Evolutionary conservation across 495 filamentous ascomycete species (phyloP).

Genomic region (Immersiella caudata): DNA sequence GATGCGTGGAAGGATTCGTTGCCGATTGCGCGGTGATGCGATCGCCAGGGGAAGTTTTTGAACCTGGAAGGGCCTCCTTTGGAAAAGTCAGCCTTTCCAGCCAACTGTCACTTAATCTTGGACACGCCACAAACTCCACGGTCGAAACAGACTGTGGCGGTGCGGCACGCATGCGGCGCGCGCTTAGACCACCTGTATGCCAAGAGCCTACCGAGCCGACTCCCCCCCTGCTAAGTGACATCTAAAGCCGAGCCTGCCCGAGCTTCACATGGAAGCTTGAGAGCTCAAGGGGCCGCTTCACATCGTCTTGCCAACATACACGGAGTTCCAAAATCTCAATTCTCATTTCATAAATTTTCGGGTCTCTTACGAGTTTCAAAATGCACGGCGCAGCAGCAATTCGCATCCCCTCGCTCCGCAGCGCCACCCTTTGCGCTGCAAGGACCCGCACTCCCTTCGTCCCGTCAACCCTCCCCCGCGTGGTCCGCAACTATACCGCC

Average conservation of each 20-base stretch:
- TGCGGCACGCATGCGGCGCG: background rate
- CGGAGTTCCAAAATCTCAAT: background rate
- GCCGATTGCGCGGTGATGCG: background rate
- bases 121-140: background rate
- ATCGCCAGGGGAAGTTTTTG: background rate
- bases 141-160: background rate
- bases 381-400: background rate
- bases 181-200: background rate
- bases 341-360: background rate
- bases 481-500: slow-evolving; percentile 60
- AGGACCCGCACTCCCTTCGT: slow-evolving; percentile 27
- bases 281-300: background rate
- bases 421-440: slow-evolving; percentile 61
- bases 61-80: background rate
- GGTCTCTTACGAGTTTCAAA: background rate
- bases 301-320: background rate
- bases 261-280: background rate
- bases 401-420: slow-evolving; percentile 46
- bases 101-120: background rate
- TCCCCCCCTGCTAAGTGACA: background rate
- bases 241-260: background rate
- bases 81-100: background rate
- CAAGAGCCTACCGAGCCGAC: background rate
- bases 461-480: slow-evolving; percentile 50
- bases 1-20: background rate